A percentile compares a stretch with the other conserved stretches of the same genome.
Conservation (phyloP, 176 grass and related monocot genomes). For the Poa annua region DNA sequence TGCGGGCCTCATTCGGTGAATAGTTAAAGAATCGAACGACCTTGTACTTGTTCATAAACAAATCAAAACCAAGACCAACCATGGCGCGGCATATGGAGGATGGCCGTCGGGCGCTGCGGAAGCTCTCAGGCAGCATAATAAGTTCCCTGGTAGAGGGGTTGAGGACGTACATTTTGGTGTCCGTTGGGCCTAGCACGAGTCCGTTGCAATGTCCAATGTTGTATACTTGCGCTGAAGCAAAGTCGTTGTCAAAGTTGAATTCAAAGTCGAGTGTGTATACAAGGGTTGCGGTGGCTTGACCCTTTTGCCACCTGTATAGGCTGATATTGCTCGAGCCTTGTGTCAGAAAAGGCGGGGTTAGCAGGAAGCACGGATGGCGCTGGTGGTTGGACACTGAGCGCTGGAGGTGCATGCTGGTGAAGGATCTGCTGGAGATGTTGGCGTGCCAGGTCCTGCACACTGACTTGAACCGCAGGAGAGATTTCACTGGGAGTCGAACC, state of each 20-base stretch:
- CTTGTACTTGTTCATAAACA: not conserved
- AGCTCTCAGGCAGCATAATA: not conserved
- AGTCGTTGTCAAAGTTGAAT: not conserved
- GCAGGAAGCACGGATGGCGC: not conserved
- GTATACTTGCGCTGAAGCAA: not conserved
- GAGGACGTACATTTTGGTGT: not conserved
- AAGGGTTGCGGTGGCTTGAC: not conserved
- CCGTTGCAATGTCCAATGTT: not conserved
- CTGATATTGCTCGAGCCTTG: not conserved
- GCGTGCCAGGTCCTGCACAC: no score
- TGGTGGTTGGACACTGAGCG: no score
- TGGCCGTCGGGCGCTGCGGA: not conserved
- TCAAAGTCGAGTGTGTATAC: not conserved
- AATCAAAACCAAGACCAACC: not conserved
- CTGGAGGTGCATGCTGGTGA: no score
- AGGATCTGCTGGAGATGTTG: no score
- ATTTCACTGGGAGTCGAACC: no score
- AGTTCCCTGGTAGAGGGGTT: not conserved
- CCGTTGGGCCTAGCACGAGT: not conserved
- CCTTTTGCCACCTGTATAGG: not conserved
- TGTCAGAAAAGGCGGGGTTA: not conserved
- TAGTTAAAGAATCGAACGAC: not conserved
- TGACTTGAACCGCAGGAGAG: no score
- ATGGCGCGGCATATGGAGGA: not conserved
- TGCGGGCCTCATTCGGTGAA: not conserved